Evolutionary conservation across 192 early-diverging fungal genomes (phyloP).

Genomic region (Backusella tarrabulga): DNA sequence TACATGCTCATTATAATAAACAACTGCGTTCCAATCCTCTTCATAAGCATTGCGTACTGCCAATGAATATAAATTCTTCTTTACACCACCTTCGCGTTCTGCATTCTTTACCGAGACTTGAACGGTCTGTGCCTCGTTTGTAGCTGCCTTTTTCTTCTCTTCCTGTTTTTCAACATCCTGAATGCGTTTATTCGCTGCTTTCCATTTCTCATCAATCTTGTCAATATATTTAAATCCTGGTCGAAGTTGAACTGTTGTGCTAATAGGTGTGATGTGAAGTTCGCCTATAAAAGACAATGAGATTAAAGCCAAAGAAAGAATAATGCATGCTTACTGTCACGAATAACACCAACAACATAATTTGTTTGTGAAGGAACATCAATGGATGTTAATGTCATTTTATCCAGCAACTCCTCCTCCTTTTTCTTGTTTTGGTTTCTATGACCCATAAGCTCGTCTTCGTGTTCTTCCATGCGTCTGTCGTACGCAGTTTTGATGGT

Average conservation of each 20-base stretch:
- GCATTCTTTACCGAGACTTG: constrained; percentile 59
- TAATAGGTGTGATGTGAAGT: constrained; percentile 83
- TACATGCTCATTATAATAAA: constrained; percentile 61
- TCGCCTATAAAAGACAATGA: constrained; percentile 47
- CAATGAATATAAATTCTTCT: constrained; percentile 62
- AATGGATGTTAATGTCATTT: constrained; percentile 74
- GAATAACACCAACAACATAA: constrained; percentile 81
- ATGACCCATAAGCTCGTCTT: constrained; percentile 36
- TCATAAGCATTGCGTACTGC: constrained; percentile 62
- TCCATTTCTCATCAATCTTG: constrained; percentile 82
- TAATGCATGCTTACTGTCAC: constrained; percentile 51
- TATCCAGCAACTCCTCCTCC: constrained; percentile 68
- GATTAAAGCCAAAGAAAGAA: too few relatives aligned
- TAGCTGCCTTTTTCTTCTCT: constrained; percentile 36
- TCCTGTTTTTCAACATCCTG: constrained; percentile 67
- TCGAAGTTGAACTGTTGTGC: constrained; percentile 75
- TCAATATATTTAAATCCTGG: constrained; percentile 91
- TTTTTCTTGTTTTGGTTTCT: constrained; percentile 13
- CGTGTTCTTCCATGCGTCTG: constrained; percentile 37
- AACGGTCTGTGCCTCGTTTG: constrained; percentile 43
- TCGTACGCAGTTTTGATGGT: constrained; percentile 64
- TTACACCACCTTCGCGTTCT: constrained; percentile 58
- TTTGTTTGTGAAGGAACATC: constrained; percentile 74
- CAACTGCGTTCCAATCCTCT: constrained; percentile 69
- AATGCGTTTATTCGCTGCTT: constrained; percentile 59